Conservation (phyloP, 495 filamentous ascomycete genomes). For the Penicillium turbatum region DNA sequence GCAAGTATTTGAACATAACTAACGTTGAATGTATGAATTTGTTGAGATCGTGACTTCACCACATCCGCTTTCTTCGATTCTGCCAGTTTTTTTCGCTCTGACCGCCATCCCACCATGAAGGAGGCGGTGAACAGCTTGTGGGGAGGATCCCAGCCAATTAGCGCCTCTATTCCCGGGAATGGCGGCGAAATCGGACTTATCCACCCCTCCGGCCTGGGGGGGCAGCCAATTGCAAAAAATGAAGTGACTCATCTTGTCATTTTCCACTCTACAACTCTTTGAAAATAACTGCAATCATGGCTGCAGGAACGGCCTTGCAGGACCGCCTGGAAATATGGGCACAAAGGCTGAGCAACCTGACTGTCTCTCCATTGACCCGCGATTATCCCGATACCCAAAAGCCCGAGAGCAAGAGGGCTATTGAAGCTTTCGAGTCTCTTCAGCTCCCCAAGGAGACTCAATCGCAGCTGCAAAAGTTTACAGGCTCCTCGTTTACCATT, state of each 20-base stretch:
- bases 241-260: constrained; percentile 22
- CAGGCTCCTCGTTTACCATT: constrained; percentile 41
- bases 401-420: constrained; percentile 36
- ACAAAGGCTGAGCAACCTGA: constrained; percentile 44
- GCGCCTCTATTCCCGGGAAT: neutral
- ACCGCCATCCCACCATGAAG: neutral
- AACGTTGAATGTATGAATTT: too few species aligned
- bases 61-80: neutral
- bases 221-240: neutral
- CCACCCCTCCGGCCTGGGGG: constrained; percentile 15
- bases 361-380: constrained; percentile 46
- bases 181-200: constrained; percentile 28
- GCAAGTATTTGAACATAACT: too few species aligned
- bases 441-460: constrained; percentile 34
- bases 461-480: constrained; percentile 40
- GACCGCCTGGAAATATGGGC: constrained; percentile 49
- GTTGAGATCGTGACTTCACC: too few species aligned
- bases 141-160: constrained; percentile 20
- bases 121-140: constrained; percentile 17
- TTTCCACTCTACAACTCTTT: constrained; percentile 13
- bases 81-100: neutral
- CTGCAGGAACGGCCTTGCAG: constrained; percentile 34
- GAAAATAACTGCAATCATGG: constrained; percentile 34
- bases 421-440: constrained; percentile 49
- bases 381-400: constrained; percentile 46